phyloP scores from a whole-genome alignment of 2,329 filamentous ascomycete species.

The Daldinia sp. region DNA sequence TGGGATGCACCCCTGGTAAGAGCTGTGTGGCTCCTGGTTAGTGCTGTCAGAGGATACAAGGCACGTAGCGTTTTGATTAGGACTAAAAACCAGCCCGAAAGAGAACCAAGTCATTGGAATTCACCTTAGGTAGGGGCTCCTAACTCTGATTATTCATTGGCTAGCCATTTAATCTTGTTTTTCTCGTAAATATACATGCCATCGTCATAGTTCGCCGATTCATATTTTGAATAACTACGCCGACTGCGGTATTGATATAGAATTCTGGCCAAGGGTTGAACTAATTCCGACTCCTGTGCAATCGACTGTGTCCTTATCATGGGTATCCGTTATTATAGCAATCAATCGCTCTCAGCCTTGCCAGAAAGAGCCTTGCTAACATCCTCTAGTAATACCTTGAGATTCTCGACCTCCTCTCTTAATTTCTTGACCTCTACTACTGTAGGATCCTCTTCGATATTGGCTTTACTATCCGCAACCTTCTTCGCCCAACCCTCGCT shows the following conservation, averaged over 20 bases:
- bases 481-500: constrained; percentile 85
- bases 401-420: constrained; percentile 64
- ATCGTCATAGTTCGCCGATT: no score
- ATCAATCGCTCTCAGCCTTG: constrained; percentile 31
- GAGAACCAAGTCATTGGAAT: no score
- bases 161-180: no score
- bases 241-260: background rate
- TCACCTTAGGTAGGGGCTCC: no score
- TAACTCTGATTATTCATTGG: no score
- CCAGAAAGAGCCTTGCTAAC: constrained; percentile 35
- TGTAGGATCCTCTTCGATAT: constrained; percentile 80
- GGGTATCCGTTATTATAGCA: constrained; percentile 19
- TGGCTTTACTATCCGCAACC: constrained; percentile 77
- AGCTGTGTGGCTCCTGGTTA: no score
- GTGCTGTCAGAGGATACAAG: no score
- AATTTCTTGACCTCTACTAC: constrained; percentile 73
- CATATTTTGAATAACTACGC: no score
- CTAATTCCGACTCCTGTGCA: background rate
- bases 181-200: no score
- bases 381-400: constrained; percentile 58
- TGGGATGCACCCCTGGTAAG: no score
- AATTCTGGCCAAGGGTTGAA: background rate
- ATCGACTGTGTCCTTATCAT: background rate
- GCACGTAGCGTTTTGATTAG: no score
- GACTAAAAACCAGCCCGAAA: no score